Base-by-base conservation (phyloP, 805 yeast genomes). In the Candida corydali region DNA sequence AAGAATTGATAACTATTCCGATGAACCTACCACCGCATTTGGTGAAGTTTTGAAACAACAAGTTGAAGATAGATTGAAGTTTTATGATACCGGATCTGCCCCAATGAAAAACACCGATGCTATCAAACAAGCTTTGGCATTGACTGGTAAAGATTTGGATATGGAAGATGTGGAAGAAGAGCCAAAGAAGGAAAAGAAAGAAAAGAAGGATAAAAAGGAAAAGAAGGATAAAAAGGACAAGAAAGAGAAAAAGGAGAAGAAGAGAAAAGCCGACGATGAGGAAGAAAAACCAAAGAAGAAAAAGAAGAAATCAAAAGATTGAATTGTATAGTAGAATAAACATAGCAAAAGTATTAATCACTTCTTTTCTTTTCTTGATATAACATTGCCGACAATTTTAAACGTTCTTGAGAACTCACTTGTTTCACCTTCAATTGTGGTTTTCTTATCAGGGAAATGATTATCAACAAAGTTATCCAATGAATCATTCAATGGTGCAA, bases 71-170 rank as follows among this genome's bases (percentile, higher is more conserved):
- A 85, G 98, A 71, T 77, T 93, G 57, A 84, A 80, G 65, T 93
- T 93, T 62, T 93, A 88, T 74, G 95, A 86, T 63, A 85, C 96
- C 40, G 98, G 98, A 61, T 84, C 85, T 53, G 81, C 98, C 37
- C 96, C 98, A 56, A 84, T 89, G 80, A 93, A 91, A 76, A 93
- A 93, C 61, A 69, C 91, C 29, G 95, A 87, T 51, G 98, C 98
- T 49, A 85, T 93, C 69, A 78, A 83, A 61, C 86, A 84, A 66
- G 98, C 98, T 38, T 75, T 93, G 66, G 79, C 82, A 37, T 74
- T 83, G 55, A 63, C 70, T 35, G 77, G 73, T 36, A 68, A 69
- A 51, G 75, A 65, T 45, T 65, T 63, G 39, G 60, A 54, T 34
- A 50, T 47, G 39, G 57, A 49, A 15, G 48, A 38, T 15, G 45